These are phyloP conservation scores for Globisporangium uncinulatum DNA, from an alignment of 352 stramenopile genomes.

Conservation along the genomic window DNA sequence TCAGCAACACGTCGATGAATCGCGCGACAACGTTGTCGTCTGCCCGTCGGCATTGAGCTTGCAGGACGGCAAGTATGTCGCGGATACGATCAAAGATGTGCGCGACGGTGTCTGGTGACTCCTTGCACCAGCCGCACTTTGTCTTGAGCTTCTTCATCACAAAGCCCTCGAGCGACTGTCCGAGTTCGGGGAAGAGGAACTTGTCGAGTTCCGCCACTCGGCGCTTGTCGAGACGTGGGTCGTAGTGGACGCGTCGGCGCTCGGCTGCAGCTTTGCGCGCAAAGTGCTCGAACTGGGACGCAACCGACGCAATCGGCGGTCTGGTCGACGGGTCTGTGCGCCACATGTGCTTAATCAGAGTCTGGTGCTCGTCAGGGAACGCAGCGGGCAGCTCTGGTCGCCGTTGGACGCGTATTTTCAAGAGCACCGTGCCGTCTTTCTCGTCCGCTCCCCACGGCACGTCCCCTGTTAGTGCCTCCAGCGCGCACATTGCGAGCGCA, in stretches of 20 bases:
- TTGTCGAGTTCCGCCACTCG: not conserved
- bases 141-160: not conserved
- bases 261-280: not conserved
- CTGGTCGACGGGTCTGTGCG: not conserved
- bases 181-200: not conserved
- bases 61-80: not conserved
- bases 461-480: slow-evolving; percentile 2
- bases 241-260: not conserved
- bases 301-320: not conserved
- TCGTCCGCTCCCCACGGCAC: not conserved
- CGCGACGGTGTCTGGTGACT: not conserved
- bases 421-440: not conserved
- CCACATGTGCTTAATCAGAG: slow-evolving; percentile 1
- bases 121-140: not conserved
- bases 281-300: not conserved
- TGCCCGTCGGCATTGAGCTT: not conserved
- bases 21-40: not conserved
- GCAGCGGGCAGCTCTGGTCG: not conserved
- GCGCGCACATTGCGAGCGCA: slow-evolving; percentile 2
- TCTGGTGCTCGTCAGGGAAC: not conserved
- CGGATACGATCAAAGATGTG: not conserved
- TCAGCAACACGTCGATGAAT: slow-evolving; percentile 2
- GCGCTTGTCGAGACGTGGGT: not conserved
- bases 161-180: not conserved
- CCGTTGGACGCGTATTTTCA: not conserved